Evolutionary conservation across 345 rosid species (phyloP).

Genomic region (Rhodamnia argentea): DNA sequence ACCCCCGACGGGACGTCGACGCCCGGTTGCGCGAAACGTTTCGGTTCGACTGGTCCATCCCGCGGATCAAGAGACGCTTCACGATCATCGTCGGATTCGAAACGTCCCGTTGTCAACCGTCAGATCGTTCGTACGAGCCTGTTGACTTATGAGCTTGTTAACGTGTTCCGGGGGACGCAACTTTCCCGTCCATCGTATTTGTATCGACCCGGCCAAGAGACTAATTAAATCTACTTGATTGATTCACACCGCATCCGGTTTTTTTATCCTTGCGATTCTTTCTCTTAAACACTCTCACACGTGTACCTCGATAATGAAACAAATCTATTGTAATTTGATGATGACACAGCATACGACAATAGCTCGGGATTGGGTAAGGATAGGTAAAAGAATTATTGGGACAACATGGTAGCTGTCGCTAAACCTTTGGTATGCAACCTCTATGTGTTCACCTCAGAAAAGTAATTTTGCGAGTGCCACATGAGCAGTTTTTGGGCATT

Average conservation of each 20-base stretch:
- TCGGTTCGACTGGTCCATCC: no score
- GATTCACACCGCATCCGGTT: no score
- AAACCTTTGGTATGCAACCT: not conserved
- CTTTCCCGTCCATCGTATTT: not conserved
- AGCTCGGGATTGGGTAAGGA: not conserved
- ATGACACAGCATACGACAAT: not conserved
- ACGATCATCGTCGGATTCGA: no score
- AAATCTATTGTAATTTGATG: not conserved
- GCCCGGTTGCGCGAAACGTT: no score
- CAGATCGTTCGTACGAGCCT: not conserved
- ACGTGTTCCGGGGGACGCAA: not conserved
- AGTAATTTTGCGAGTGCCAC: not conserved
- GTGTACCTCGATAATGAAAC: not conserved
- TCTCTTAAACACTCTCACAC: not conserved
- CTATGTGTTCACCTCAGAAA: not conserved
- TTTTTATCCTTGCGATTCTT: not conserved
- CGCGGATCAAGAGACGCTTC: no score
- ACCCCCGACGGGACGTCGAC: not conserved
- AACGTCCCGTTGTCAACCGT: not conserved
- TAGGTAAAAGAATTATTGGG: not conserved
- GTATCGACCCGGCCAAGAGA: not conserved
- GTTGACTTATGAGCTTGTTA: not conserved
- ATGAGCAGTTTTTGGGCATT: not conserved
- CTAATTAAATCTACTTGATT: not conserved
- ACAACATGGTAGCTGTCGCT: not conserved